Percentiles rank a stretch among this genome's conserved stretches.
Conservation (phyloP, 2,329 filamentous ascomycete species). For the Sporothrix dimorphospora region DNA sequence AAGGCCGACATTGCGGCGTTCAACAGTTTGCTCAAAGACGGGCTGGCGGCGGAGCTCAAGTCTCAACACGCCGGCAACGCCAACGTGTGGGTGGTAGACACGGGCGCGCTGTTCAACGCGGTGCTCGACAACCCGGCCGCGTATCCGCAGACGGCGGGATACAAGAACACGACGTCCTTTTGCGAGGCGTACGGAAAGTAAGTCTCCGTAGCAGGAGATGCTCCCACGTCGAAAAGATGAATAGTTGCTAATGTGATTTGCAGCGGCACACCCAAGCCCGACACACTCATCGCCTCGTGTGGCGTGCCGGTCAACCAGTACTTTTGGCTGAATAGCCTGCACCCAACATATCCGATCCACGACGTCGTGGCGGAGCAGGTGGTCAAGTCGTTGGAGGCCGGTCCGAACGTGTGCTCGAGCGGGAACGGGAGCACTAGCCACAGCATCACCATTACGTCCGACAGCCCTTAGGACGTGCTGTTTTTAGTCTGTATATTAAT, state of each 20-base stretch:
- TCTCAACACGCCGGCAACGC: slow-evolving; percentile 18
- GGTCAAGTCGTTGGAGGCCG: slow-evolving; percentile 44
- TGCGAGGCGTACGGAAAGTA: slow-evolving; percentile 59
- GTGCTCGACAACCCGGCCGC: slow-evolving; percentile 47
- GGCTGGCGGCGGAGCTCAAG: slow-evolving; percentile 19
- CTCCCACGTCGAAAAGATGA: not conserved
- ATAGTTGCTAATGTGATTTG: not conserved
- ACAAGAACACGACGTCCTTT: slow-evolving; percentile 59
- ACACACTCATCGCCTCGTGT: slow-evolving; percentile 52
- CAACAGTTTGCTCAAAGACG: slow-evolving; percentile 24
- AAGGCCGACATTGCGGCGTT: slow-evolving; percentile 29
- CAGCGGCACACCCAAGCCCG: slow-evolving; percentile 50
- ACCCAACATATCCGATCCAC: slow-evolving; percentile 67
- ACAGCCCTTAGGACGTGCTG: no score
- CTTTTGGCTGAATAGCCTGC: slow-evolving; percentile 65
- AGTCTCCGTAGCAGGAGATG: slow-evolving; percentile 36
- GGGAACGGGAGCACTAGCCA: not conserved
- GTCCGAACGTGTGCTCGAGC: slow-evolving; percentile 45
- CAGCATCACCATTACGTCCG: not conserved
- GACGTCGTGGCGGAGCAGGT: slow-evolving; percentile 59
- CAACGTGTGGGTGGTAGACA: slow-evolving; percentile 45
- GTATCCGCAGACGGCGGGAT: slow-evolving; percentile 52
- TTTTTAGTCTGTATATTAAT: no score
- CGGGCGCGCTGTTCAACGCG: slow-evolving; percentile 46
- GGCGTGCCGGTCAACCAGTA: slow-evolving; percentile 62